These are phyloP conservation scores for Sporobolomyces roseus DNA, from an alignment of 768 basidiomycete species.

Conservation along the genomic window DNA sequence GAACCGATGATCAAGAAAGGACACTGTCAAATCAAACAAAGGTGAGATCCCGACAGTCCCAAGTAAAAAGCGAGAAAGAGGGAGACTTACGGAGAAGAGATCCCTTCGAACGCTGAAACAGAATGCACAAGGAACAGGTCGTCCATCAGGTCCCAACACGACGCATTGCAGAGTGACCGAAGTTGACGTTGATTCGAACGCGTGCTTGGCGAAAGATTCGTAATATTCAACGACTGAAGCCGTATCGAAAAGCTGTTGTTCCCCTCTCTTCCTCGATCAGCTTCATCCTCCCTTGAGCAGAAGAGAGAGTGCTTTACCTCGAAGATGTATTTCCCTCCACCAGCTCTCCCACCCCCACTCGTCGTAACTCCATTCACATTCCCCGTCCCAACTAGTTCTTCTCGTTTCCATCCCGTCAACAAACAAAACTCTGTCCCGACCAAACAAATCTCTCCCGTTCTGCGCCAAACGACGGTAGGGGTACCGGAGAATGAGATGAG, in stretches of 20 bases:
- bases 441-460: conserved; percentile 95
- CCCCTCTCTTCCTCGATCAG: no score
- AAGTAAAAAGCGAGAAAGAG: neutral
- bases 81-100: conserved; percentile 55
- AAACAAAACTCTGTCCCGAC: conserved; percentile 95
- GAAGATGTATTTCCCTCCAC: conserved; percentile 34
- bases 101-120: conserved; percentile 94
- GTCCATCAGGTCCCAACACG: conserved; percentile 74
- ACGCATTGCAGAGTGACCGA: conserved; percentile 91
- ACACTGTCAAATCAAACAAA: conserved; percentile 20
- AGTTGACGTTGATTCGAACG: conserved; percentile 88
- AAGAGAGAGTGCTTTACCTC: conserved; percentile 21
- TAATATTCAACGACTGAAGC: conserved; percentile 91
- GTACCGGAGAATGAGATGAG: conserved; percentile 95
- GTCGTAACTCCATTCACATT: conserved; percentile 26
- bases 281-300: neutral
- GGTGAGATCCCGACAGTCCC: no score
- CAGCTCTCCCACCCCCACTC: conserved; percentile 20
- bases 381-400: conserved; percentile 64
- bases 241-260: conserved; percentile 77
- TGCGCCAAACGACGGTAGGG: conserved; percentile 93
- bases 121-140: conserved; percentile 84
- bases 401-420: conserved; percentile 83
- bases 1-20: conserved; percentile 30
- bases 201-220: conserved; percentile 94